Percentiles rank a stretch among this genome's conserved stretches.
These are phyloP conservation scores for Sphenostylis stenocarpa DNA, from an alignment of 306 rosid genomes.

Conservation along the genomic window DNA sequence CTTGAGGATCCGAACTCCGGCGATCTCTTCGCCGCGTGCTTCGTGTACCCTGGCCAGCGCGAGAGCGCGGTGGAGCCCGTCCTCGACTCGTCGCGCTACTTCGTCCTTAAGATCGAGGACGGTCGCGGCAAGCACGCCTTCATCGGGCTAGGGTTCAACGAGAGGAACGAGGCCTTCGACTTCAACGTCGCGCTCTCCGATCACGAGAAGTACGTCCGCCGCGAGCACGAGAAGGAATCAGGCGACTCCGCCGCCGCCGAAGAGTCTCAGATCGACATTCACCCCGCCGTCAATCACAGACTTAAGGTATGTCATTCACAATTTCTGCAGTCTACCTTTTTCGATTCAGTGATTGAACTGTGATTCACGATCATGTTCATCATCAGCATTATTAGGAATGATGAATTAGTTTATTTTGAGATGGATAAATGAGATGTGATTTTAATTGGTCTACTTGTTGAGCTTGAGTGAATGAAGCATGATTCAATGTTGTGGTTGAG, in stretches of 20 bases:
- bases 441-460: conserved; percentile 1
- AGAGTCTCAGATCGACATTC: conserved; percentile 85
- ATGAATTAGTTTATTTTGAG: not conserved
- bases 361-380: not conserved
- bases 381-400: not conserved
- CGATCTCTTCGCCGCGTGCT: conserved; percentile 96
- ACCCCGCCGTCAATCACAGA: conserved; percentile 92
- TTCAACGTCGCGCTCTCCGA: conserved; percentile 97
- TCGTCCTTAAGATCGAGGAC: conserved; percentile 97
- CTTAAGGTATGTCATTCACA: conserved; percentile 54
- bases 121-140: conserved; percentile 94
- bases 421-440: not conserved
- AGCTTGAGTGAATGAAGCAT: conserved; percentile 23
- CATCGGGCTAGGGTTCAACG: conserved; percentile 84
- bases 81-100: conserved; percentile 93
- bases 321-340: not conserved
- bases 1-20: conserved; percentile 88
- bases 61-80: conserved; percentile 86
- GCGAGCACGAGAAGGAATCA: conserved; percentile 78
- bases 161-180: conserved; percentile 95
- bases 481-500: not conserved
- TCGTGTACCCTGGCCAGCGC: conserved; percentile 83
- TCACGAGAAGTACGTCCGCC: conserved; percentile 84
- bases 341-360: not conserved
- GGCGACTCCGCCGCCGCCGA: conserved; percentile 31